These are phyloP conservation scores for Pseudogymnoascus pannorum DNA, from an alignment of 2,329 filamentous ascomycete genomes.

Conservation along the genomic window DNA sequence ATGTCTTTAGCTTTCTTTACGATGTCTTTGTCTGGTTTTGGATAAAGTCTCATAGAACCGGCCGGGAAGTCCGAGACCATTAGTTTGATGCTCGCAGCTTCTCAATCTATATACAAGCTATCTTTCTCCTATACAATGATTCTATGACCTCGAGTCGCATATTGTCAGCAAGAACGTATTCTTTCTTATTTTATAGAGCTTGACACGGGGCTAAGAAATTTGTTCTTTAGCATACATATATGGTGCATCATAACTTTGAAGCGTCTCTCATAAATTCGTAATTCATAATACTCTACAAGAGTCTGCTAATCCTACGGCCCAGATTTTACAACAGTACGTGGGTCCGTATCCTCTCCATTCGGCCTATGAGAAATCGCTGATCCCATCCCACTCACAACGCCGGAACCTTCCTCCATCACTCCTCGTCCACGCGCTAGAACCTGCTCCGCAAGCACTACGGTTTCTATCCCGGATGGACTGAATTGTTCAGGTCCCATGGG, in stretches of 20 bases:
- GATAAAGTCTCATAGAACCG: neutral
- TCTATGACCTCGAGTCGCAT: neutral
- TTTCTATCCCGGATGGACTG: slow-evolving; percentile 69
- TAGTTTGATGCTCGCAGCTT: neutral
- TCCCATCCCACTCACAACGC: neutral
- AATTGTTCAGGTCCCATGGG: slow-evolving; percentile 76
- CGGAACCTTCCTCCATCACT: neutral
- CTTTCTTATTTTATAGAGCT: neutral
- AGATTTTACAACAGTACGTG: neutral
- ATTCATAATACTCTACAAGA: neutral
- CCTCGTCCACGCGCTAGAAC: slow-evolving; percentile 35
- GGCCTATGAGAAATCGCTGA: neutral
- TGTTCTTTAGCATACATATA: neutral
- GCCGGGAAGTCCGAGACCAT: neutral
- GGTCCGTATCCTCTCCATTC: neutral
- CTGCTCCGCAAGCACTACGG: slow-evolving; percentile 65
- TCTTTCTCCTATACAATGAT: neutral
- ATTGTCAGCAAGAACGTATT: neutral
- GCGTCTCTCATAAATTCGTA: neutral
- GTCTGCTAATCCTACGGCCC: neutral
- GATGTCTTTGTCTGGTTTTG: neutral
- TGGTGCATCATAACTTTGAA: neutral
- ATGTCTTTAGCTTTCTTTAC: neutral
- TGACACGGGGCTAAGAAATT: neutral
- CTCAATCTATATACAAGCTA: neutral